Base-by-base conservation (phyloP, 1,284 basidiomycete genomes). In the Peniophora sp. region DNA sequence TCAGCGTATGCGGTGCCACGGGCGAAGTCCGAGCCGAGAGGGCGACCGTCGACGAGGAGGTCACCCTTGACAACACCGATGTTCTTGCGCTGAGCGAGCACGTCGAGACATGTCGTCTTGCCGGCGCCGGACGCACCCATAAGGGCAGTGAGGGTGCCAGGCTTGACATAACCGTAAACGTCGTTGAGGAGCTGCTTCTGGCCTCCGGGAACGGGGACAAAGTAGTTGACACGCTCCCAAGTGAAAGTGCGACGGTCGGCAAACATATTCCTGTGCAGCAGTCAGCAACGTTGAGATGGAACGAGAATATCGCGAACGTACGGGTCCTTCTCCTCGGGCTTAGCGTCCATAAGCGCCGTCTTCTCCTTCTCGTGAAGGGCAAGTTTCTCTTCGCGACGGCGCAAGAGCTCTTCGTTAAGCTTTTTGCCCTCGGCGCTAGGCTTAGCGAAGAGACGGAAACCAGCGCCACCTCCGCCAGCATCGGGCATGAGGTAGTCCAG, bases 111-210 rank as follows among this genome's bases (percentile, higher is more conserved):
- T 0, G 88, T 92, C 0, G 90, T 89, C 72, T 90, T 92, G 53
- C 72, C 72, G 56, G 85, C 84, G 58, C 92, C 92, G 54, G 85
- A 88, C 2, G 88, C 85, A 54, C 92, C 84, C 84, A 87, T 85
- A 22, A 88, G 72, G 24, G 79, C 85, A 1, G 83, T 88, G 58
- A 96, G 69, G 17, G 85, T 90, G 11, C 88, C 89, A n/a, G 91
- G 91, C 58, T 85, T 86, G 52, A 94, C 90, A 67, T 85, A 96
- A 0, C 93, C 93, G 59, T 78, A 82, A n/a, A 96, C 85, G 60
- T 92, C 82, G 62, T 94, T 83, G 47, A 96, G 74, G 36, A 96
- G 74, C 48, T 85, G 76, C 17, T 76, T 77, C 3, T 73, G 72
- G 43, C 92, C 85, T 22, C 79, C 83, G 39, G 85, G 78, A 24